Percentiles rank a stretch among this genome's conserved stretches.
These are phyloP conservation scores for Elymus sibiricus DNA, from an alignment of 176 grass and related monocot species.

Conservation along the genomic window DNA sequence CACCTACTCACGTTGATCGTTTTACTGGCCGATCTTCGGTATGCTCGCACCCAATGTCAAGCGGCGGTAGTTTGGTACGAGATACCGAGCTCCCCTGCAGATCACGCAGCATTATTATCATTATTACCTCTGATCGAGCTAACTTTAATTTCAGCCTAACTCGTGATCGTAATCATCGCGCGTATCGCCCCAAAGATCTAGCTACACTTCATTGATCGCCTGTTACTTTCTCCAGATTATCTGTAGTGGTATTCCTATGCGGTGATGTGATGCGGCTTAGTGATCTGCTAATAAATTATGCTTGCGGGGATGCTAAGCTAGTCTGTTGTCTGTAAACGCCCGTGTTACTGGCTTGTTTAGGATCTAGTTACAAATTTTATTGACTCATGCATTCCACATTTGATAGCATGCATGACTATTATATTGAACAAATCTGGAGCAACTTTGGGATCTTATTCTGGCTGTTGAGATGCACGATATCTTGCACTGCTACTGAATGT, in stretches of 20 bases:
- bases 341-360: background rate
- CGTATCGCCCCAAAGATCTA: background rate
- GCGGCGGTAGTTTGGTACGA: background rate
- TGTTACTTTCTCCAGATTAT: background rate
- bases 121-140: background rate
- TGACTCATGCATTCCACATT: background rate
- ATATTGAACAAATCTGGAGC: background rate
- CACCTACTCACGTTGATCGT: too few relatives aligned
- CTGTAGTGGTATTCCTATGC: constrained; percentile 13
- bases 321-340: background rate
- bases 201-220: background rate
- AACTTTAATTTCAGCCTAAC: constrained; percentile 23
- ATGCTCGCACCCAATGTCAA: background rate
- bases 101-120: background rate
- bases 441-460: background rate
- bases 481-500: background rate
- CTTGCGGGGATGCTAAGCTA: background rate
- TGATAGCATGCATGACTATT: background rate
- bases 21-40: too few relatives aligned
- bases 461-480: background rate
- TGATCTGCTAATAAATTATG: background rate
- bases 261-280: background rate
- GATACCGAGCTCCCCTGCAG: background rate
- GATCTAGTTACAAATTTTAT: background rate
- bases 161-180: constrained; percentile 19